phyloP scores from a whole-genome alignment of 1,284 basidiomycete species.

The Microbotryum silenes-acaulis region DNA sequence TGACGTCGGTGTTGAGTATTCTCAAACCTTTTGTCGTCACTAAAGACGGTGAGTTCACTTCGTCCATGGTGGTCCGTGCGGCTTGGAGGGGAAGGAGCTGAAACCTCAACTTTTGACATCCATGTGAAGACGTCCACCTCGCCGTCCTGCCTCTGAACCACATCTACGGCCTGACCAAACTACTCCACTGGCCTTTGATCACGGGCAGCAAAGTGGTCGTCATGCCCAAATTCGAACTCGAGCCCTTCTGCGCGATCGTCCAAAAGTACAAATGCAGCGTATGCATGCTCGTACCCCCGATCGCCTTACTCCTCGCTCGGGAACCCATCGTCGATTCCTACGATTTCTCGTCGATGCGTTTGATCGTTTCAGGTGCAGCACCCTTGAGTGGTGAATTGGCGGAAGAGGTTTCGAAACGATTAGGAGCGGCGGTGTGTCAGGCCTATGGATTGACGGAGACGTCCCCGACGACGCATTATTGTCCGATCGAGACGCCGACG shows the following conservation, averaged over 20 bases:
- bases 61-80: conserved; percentile 12
- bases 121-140: conserved; percentile 23
- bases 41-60: neutral
- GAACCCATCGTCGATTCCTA: conserved; percentile 58
- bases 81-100: conserved; percentile 16
- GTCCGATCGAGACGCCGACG: conserved; percentile 42
- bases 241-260: conserved; percentile 58
- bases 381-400: conserved; percentile 62
- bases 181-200: conserved; percentile 56
- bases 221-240: conserved; percentile 65
- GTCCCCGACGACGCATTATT: conserved; percentile 50
- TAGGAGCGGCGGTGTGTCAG: conserved; percentile 43
- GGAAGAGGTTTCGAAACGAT: conserved; percentile 45
- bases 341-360: conserved; percentile 55
- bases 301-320: conserved; percentile 62
- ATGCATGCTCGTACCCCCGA: conserved; percentile 70
- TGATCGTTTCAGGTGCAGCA: conserved; percentile 70
- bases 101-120: neutral
- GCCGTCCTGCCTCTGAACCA: conserved; percentile 31
- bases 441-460: conserved; percentile 72
- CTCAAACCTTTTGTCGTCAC: neutral
- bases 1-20: conserved; percentile 13
- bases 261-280: conserved; percentile 58
- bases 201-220: conserved; percentile 57
- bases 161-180: conserved; percentile 40